Percentiles rank a stretch among this genome's conserved stretches.
Conservation (phyloP, 1,139 yeast genomes). For the Kodamaea ohmeri region DNA sequence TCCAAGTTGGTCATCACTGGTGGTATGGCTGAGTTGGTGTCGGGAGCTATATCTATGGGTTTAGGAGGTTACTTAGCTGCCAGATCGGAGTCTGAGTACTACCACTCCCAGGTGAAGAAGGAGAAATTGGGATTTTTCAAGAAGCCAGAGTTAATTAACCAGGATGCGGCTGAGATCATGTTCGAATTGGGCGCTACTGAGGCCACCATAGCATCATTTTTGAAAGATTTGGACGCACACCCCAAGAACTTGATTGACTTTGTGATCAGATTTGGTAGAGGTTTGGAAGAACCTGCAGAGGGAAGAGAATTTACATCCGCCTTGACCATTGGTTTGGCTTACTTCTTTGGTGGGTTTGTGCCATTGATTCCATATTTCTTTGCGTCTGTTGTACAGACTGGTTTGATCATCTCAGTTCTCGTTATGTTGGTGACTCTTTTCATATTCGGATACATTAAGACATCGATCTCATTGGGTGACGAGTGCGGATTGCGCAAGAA, state of each 20-base stretch:
- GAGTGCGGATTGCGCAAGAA: conserved; percentile 64
- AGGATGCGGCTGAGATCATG: conserved; percentile 72
- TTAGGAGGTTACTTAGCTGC: conserved; percentile 82
- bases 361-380: conserved; percentile 81
- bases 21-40: conserved; percentile 80
- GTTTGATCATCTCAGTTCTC: conserved; percentile 69
- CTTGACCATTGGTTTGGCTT: conserved; percentile 69
- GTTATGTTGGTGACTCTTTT: conserved; percentile 86
- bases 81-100: conserved; percentile 72
- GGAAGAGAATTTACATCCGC: conserved; percentile 77
- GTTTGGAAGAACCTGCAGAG: conserved; percentile 78
- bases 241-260: conserved; percentile 71
- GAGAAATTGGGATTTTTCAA: conserved; percentile 69
- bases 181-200: conserved; percentile 69
- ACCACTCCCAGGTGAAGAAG: conserved; percentile 63
- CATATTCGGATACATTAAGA: conserved; percentile 82
- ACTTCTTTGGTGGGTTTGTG: conserved; percentile 79
- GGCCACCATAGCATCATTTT: conserved; percentile 60
- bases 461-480: conserved; percentile 78
- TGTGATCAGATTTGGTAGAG: conserved; percentile 69
- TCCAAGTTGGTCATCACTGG: conserved; percentile 76
- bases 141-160: conserved; percentile 57
- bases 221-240: conserved; percentile 64
- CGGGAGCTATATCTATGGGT: conserved; percentile 86
- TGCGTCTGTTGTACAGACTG: conserved; percentile 67